These are phyloP conservation scores for Capronia coronata DNA, from an alignment of 2,329 filamentous ascomycete genomes.

Conservation along the genomic window DNA sequence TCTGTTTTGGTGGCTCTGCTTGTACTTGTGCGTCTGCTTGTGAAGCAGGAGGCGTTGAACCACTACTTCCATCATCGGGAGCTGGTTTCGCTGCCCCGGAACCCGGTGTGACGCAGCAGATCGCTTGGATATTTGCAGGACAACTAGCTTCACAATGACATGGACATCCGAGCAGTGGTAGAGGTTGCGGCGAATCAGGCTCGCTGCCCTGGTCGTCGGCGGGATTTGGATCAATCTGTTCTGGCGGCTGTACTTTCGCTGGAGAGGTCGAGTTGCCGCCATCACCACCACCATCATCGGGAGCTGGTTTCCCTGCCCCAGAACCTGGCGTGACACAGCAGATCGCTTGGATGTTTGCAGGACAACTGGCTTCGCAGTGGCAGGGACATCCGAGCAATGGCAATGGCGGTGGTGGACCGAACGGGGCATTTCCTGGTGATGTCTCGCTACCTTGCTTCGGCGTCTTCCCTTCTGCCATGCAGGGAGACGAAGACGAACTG, in stretches of 20 bases:
- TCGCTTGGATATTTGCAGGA: background rate
- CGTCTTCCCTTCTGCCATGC: background rate
- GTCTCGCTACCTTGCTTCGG: too few relatives aligned
- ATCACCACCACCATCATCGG: background rate
- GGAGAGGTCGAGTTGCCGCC: too few relatives aligned
- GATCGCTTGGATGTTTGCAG: background rate
- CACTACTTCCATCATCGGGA: too few relatives aligned
- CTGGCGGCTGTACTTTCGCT: too few relatives aligned
- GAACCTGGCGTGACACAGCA: constrained; percentile 1
- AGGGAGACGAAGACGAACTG: background rate
- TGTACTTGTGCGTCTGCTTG: too few relatives aligned
- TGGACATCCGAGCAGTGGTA: constrained; percentile 8
- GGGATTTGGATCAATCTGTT: too few relatives aligned
- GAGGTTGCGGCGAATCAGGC: too few relatives aligned
- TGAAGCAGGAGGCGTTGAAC: too few relatives aligned
- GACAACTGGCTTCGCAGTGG: constrained; percentile 4
- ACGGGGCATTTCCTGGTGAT: too few relatives aligned
- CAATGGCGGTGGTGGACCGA: background rate
- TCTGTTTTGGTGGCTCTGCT: too few relatives aligned
- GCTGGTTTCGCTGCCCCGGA: background rate
- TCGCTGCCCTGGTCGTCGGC: too few relatives aligned
- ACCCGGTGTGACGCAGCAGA: background rate
- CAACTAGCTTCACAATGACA: constrained; percentile 11
- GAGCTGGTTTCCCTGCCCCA: background rate
- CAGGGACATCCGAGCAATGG: constrained; percentile 15